Evolutionary conservation across 495 filamentous ascomycete species (phyloP).

Genomic region (Hyphodiscus hymeniophilus): DNA sequence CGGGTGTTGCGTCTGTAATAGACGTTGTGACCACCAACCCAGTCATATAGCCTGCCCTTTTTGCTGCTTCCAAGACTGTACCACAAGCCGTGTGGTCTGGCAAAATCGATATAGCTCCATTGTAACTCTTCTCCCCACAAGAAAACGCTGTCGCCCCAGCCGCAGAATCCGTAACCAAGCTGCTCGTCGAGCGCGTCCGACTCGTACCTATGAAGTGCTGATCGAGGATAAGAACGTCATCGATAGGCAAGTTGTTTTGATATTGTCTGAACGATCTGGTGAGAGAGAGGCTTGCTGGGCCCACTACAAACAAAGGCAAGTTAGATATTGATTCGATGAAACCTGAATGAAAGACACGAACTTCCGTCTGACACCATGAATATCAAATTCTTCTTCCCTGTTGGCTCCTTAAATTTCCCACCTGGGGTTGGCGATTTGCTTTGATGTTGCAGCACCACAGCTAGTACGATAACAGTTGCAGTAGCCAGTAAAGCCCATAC

Average conservation of each 20-base stretch:
- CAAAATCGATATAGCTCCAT: slow-evolving; percentile 85
- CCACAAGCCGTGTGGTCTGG: slow-evolving; percentile 83
- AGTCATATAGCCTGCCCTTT: slow-evolving; percentile 82
- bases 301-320: slow-evolving; percentile 40
- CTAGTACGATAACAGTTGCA: slow-evolving; percentile 62
- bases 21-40: slow-evolving; percentile 93
- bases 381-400: slow-evolving; percentile 80
- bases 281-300: slow-evolving; percentile 77
- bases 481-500: slow-evolving; percentile 88
- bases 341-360: not conserved
- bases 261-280: slow-evolving; percentile 77
- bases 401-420: slow-evolving; percentile 9
- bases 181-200: slow-evolving; percentile 72
- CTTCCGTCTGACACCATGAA: slow-evolving; percentile 98
- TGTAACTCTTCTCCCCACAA: slow-evolving; percentile 88
- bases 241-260: slow-evolving; percentile 50
- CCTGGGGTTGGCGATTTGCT: slow-evolving; percentile 24
- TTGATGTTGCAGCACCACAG: slow-evolving; percentile 63
- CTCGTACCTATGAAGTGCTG: slow-evolving; percentile 81
- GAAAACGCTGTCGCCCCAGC: slow-evolving; percentile 95
- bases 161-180: slow-evolving; percentile 86
- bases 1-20: slow-evolving; percentile 95
- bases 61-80: slow-evolving; percentile 90
- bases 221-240: slow-evolving; percentile 72
- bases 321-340: not conserved